Percentiles rank a stretch among this genome's conserved stretches.
phyloP scores from a whole-genome alignment of 1,284 basidiomycete species.

The Marasmius sp. region DNA sequence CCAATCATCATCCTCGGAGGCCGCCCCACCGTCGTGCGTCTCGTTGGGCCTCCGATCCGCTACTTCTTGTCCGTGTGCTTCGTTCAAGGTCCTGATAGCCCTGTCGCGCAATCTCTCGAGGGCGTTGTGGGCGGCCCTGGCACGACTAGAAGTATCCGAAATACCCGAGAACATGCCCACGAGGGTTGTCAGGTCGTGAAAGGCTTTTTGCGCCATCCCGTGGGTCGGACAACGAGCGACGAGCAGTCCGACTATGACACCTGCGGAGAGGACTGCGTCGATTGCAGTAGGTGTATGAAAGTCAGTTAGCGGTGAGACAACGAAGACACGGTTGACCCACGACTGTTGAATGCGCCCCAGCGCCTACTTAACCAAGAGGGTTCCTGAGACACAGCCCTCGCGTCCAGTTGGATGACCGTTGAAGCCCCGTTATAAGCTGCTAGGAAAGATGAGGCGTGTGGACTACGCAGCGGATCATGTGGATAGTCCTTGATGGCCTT shows the following conservation, averaged over 20 bases:
- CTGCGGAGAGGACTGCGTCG: not conserved
- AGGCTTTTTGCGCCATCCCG: constrained; percentile 4
- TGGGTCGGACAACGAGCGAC: constrained; percentile 6
- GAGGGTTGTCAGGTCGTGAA: constrained; percentile 2
- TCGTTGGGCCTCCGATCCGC: not conserved
- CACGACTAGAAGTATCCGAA: not conserved
- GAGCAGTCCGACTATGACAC: constrained; percentile 7
- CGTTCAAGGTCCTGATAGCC: not conserved
- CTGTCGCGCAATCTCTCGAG: not conserved
- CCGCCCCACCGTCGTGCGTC: not conserved
- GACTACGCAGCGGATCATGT: constrained; percentile 38
- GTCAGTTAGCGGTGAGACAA: not conserved
- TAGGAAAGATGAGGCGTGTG: constrained; percentile 45
- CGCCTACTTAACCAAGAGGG: constrained; percentile 1
- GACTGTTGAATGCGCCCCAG: constrained; percentile 4
- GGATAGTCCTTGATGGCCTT: constrained; percentile 42
- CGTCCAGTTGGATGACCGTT: constrained; percentile 31
- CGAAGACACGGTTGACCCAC: not conserved
- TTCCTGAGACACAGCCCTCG: constrained; percentile 1
- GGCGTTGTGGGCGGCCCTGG: constrained; percentile 1
- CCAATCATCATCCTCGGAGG: not conserved
- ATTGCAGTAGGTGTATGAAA: no score
- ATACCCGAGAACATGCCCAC: constrained; percentile 3
- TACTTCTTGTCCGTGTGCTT: not conserved
- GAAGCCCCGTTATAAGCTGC: constrained; percentile 43